A percentile compares a stretch with the other conserved stretches of the same genome.
These are phyloP conservation scores for Fusarium tuaranense DNA, from an alignment of 2,329 filamentous ascomycete species.

Conservation along the genomic window DNA sequence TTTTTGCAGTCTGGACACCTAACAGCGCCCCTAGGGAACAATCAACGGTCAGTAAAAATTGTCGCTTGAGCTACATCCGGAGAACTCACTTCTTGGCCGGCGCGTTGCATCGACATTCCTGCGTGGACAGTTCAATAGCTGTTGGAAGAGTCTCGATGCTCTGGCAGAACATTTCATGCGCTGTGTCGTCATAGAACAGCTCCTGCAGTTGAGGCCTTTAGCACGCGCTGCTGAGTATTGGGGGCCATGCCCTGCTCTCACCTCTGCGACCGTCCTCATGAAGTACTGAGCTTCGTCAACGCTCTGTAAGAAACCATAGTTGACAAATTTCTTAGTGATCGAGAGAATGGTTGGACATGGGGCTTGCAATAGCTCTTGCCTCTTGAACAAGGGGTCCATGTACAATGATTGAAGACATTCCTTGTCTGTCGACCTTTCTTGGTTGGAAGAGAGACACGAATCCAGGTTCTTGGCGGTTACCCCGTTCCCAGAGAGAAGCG, in stretches of 20 bases:
- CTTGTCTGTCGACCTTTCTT: not conserved
- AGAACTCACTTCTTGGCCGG: too few species aligned
- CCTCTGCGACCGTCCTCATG: not conserved
- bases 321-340: not conserved
- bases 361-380: rapidly evolving
- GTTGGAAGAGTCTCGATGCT: not conserved
- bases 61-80: too few species aligned
- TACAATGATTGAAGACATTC: not conserved
- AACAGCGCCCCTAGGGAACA: not conserved
- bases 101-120: not conserved
- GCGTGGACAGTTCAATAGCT: not conserved
- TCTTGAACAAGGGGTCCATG: not conserved
- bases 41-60: too few species aligned
- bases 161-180: rapidly evolving
- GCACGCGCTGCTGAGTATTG: not conserved
- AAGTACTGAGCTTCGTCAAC: not conserved
- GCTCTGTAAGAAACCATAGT: not conserved
- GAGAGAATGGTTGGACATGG: not conserved
- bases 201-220: not conserved
- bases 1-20: not conserved
- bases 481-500: not conserved
- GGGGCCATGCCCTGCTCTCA: not conserved
- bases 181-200: not conserved
- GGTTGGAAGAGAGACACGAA: not conserved
- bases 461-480: not conserved